phyloP scores from a whole-genome alignment of 306 rosid genomes.

The Quercus wislizeni region DNA sequence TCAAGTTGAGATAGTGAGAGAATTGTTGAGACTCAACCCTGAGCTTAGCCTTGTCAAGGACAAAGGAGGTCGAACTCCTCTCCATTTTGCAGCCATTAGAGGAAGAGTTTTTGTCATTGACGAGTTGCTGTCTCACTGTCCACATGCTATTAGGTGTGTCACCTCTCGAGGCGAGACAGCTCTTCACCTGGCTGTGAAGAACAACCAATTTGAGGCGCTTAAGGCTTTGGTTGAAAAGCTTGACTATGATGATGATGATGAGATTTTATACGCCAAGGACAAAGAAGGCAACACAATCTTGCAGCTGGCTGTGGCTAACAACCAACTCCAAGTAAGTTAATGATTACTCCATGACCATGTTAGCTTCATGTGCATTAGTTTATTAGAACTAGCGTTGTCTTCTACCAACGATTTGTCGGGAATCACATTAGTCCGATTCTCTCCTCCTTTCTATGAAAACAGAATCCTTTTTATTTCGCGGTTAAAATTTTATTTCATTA shows the following conservation, averaged over 20 bases:
- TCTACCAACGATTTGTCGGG: no score
- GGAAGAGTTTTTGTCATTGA: constrained; percentile 13
- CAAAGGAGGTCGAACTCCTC: constrained; percentile 11
- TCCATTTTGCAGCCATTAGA: constrained; percentile 15
- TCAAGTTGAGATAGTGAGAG: constrained; percentile 8
- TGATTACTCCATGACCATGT: background rate
- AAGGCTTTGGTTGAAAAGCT: background rate
- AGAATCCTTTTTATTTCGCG: no score
- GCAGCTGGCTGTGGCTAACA: background rate
- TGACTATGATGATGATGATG: background rate
- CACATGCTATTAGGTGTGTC: background rate
- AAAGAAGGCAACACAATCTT: constrained; percentile 7
- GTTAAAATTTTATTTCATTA: no score
- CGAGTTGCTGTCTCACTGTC: constrained; percentile 4
- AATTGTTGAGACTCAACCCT: constrained; percentile 1
- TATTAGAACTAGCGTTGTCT: no score
- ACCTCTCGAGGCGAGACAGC: constrained; percentile 12
- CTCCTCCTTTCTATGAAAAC: no score
- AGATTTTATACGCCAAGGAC: background rate
- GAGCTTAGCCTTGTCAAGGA: background rate
- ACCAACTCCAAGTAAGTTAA: constrained; percentile 16
- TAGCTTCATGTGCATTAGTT: no score
- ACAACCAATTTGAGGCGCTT: constrained; percentile 12
- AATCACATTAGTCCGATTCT: no score
- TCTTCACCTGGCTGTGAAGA: constrained; percentile 22